Evolutionary conservation across 2,329 filamentous ascomycete species (phyloP).

Genomic region (Chaetomiaceae sp.): DNA sequence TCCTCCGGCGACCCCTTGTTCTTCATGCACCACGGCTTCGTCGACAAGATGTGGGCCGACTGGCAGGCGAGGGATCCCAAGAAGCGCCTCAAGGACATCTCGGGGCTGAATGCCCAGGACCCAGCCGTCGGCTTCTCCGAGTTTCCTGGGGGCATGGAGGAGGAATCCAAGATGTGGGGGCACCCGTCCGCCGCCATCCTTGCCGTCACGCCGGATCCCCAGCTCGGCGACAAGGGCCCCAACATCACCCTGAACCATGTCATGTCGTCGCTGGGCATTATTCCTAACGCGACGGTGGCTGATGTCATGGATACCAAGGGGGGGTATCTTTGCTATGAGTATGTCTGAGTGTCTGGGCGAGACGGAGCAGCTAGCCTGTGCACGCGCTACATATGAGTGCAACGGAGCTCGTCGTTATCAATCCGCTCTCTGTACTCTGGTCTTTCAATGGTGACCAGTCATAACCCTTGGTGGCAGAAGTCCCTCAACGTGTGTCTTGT

Average conservation of each 20-base stretch:
- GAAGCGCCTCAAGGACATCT: neutral
- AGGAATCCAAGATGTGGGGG: conserved; percentile 2
- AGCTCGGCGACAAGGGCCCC: neutral
- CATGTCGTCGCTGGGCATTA: conserved; percentile 3
- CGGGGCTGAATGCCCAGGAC: conserved; percentile 3
- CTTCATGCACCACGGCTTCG: conserved; percentile 8
- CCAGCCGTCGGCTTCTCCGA: conserved; percentile 2
- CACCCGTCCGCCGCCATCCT: neutral
- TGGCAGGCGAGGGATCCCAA: neutral
- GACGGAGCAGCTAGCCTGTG: neutral
- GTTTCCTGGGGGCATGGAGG: neutral
- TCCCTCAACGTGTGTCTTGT: too few relatives aligned
- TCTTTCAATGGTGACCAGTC: too few relatives aligned
- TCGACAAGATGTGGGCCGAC: conserved; percentile 7
- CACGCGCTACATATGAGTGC: neutral
- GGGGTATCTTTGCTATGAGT: conserved; percentile 4
- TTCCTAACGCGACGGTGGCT: conserved; percentile 7
- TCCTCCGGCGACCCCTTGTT: conserved; percentile 6
- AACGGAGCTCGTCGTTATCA: neutral
- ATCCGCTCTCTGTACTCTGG: too few relatives aligned
- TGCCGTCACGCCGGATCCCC: neutral
- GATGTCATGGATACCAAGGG: conserved; percentile 2
- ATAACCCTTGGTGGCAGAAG: too few relatives aligned
- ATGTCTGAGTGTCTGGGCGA: neutral
- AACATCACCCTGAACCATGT: conserved; percentile 1